phyloP scores from a whole-genome alignment of 108 stramenopile genomes.

The Epipyxis sp. region DNA sequence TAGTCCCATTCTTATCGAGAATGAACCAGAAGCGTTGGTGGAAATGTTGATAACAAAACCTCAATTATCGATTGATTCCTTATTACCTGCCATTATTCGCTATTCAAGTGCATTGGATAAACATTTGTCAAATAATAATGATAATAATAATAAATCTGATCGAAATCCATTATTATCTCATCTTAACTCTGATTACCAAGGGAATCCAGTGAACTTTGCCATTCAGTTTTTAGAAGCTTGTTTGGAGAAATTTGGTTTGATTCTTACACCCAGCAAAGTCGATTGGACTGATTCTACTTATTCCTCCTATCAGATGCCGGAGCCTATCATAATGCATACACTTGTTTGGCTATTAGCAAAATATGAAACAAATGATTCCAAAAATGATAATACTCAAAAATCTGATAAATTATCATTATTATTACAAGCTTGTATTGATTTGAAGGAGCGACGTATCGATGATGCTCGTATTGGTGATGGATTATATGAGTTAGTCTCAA shows the following conservation, averaged over 20 bases:
- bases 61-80: not conserved
- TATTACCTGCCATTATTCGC: not conserved
- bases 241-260: not conserved
- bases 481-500: not conserved
- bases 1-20: slow-evolving; percentile 20
- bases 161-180: not conserved
- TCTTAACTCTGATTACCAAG: not conserved
- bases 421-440: not conserved
- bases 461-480: not conserved
- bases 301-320: not conserved
- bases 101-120: slow-evolving; percentile 6
- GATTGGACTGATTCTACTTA: not conserved
- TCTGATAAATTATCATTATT: not conserved
- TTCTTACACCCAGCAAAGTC: not conserved
- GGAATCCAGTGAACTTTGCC: slow-evolving; percentile 15
- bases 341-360: slow-evolving; percentile 23
- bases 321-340: slow-evolving; percentile 1
- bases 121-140: not conserved
- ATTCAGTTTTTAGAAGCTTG: not conserved
- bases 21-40: not conserved
- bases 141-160: not conserved
- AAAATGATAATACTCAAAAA: not conserved
- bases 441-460: not conserved
- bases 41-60: not conserved
- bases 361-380: no score